A percentile compares a stretch with the other conserved stretches of the same genome.
Evolutionary conservation across 495 filamentous ascomycete genomes (phyloP).

Genomic region (Penicillium egyptiacum): DNA sequence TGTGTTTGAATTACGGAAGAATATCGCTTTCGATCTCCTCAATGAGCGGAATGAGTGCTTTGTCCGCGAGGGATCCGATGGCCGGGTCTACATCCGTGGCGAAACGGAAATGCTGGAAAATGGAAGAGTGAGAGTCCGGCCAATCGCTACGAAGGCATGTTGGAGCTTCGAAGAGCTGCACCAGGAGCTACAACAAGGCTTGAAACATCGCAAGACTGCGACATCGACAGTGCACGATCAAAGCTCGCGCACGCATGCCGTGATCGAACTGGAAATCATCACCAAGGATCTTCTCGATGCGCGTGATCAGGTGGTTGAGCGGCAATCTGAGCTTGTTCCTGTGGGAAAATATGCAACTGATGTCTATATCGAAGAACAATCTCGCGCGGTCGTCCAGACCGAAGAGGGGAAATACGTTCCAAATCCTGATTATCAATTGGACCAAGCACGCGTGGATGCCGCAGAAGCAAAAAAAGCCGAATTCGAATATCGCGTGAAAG

Average conservation of each 20-base stretch:
- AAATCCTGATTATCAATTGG: constrained; percentile 19
- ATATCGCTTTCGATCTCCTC: constrained; percentile 28
- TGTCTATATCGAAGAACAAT: constrained; percentile 25
- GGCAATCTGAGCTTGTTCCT: constrained; percentile 28
- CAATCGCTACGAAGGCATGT: constrained; percentile 23
- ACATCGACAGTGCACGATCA: constrained; percentile 28
- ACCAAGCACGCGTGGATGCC: constrained; percentile 25
- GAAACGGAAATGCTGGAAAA: constrained; percentile 27
- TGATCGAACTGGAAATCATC: constrained; percentile 28
- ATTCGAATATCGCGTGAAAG: constrained; percentile 22
- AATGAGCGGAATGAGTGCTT: constrained; percentile 23
- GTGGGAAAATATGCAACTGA: constrained; percentile 30
- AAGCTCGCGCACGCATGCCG: constrained; percentile 32
- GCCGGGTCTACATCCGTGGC: constrained; percentile 23
- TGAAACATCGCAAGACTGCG: constrained; percentile 21
- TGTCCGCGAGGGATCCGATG: constrained; percentile 26
- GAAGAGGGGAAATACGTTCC: constrained; percentile 21
- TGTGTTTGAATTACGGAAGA: constrained; percentile 28
- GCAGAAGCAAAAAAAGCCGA: constrained; percentile 26
- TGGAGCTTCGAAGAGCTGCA: constrained; percentile 27
- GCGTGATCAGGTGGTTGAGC: constrained; percentile 22
- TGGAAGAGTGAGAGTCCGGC: constrained; percentile 27
- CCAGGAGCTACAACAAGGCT: constrained; percentile 12
- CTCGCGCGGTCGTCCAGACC: constrained; percentile 5
- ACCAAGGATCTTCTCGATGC: constrained; percentile 20